Conservation (phyloP, 1,284 basidiomycete species). For the Leccinum fallax region DNA sequence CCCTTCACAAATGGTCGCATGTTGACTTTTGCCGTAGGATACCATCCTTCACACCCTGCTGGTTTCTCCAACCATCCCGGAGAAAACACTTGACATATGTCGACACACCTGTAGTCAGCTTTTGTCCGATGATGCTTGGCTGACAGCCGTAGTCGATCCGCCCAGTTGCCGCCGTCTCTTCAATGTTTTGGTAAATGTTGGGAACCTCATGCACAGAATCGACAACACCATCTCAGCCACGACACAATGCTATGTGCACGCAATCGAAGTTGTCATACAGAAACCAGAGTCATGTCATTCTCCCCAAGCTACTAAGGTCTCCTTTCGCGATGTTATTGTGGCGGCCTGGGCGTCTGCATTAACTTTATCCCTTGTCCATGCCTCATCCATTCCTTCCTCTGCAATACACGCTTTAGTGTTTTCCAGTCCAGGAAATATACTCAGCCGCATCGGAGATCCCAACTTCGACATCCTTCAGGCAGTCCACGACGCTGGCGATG, state of each 20-base stretch:
- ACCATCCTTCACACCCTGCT: slow-evolving; percentile 28
- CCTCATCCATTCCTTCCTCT: slow-evolving; percentile 17
- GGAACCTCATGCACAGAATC: slow-evolving; percentile 40
- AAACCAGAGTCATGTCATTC: slow-evolving; percentile 25
- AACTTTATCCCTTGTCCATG: slow-evolving; percentile 27
- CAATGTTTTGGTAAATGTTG: slow-evolving; percentile 39
- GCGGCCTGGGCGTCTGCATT: slow-evolving; percentile 37
- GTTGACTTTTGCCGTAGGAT: slow-evolving; percentile 28
- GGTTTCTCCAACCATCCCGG: slow-evolving; percentile 31
- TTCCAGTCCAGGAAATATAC: slow-evolving; percentile 21
- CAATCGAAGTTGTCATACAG: slow-evolving; percentile 40
- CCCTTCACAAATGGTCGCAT: slow-evolving; percentile 4
- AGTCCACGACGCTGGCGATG: slow-evolving; percentile 39
- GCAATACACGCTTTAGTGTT: slow-evolving; percentile 21
- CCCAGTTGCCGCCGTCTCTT: slow-evolving; percentile 34
- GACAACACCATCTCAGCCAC: slow-evolving; percentile 37
- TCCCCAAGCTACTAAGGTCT: slow-evolving; percentile 22
- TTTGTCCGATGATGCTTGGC: slow-evolving; percentile 29
- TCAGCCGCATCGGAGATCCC: slow-evolving; percentile 27
- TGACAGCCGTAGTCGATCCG: slow-evolving; percentile 27
- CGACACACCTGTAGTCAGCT: slow-evolving; percentile 36
- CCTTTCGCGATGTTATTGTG: slow-evolving; percentile 40
- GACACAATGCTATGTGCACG: slow-evolving; percentile 37
- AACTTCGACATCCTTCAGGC: slow-evolving; percentile 38
- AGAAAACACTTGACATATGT: slow-evolving; percentile 34